phyloP scores from a whole-genome alignment of 2,329 filamentous ascomycete genomes.

The Colletotrichum nymphaeae region DNA sequence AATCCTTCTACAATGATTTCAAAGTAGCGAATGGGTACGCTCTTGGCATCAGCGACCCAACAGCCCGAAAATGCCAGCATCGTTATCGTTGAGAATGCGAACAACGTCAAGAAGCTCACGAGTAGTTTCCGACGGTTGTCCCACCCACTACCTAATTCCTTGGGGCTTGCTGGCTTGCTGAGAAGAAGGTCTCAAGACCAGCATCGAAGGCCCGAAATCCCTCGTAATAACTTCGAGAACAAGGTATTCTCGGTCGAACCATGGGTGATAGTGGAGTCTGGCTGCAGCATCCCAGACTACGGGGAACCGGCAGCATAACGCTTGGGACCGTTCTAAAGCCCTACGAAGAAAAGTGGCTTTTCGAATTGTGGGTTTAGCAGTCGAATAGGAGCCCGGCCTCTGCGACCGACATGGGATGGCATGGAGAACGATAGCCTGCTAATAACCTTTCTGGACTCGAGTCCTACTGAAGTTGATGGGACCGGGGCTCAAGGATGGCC shows the following conservation, averaged over 20 bases:
- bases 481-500: conserved; percentile 20
- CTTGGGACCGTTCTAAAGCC: conserved; percentile 31
- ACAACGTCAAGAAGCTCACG: conserved; percentile 2
- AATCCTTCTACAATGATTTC: background rate
- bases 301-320: conserved; percentile 32
- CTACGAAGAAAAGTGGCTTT: conserved; percentile 30
- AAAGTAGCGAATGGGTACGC: background rate
- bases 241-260: conserved; percentile 21
- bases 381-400: conserved; percentile 25
- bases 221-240: conserved; percentile 18
- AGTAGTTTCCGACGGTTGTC: background rate
- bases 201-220: conserved; percentile 13
- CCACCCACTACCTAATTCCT: background rate
- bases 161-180: background rate
- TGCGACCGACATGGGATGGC: conserved; percentile 31
- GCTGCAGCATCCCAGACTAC: conserved; percentile 18
- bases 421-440: conserved; percentile 35
- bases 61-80: background rate
- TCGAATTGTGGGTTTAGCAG: conserved; percentile 11
- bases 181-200: conserved; percentile 10
- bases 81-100: too few relatives aligned
- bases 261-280: conserved; percentile 15
- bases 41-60: background rate
- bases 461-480: conserved; percentile 18
- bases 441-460: conserved; percentile 29